phyloP scores from a whole-genome alignment of 169 alveolate genomes.

The Eimeria necatrix region DNA sequence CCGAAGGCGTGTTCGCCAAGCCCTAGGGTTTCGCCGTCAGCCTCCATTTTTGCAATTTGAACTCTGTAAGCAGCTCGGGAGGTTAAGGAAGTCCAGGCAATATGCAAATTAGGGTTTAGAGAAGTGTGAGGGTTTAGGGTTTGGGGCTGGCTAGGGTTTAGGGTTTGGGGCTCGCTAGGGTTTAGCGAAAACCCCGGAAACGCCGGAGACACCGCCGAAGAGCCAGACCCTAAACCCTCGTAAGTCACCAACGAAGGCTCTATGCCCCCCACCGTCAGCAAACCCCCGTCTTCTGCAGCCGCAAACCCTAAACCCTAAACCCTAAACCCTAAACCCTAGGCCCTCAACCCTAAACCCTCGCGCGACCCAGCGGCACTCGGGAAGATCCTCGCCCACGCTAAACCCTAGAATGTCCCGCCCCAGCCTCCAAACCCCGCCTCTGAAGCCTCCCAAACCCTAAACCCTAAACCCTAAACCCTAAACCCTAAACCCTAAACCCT shows the following conservation, averaged over 20 bases:
- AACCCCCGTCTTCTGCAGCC: conserved; percentile 73
- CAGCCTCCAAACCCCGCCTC: neutral
- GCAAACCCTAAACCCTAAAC: neutral
- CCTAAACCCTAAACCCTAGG: neutral
- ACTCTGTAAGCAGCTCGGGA: conserved; percentile 59
- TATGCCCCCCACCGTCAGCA: conserved; percentile 73
- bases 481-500: conserved; percentile 20
- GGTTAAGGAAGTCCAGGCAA: conserved; percentile 54
- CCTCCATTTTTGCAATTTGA: conserved; percentile 40
- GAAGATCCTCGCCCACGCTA: neutral
- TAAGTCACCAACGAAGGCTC: conserved; percentile 26
- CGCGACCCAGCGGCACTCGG: neutral
- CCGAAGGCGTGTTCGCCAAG: conserved; percentile 44
- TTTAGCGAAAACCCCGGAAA: conserved; percentile 1
- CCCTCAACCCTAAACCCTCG: neutral
- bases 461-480: conserved; percentile 18
- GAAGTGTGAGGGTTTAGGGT: neutral
- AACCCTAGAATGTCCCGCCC: neutral
- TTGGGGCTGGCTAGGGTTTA: neutral
- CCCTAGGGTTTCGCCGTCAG: conserved; percentile 64
- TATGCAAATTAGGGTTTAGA: neutral
- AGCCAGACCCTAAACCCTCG: neutral
- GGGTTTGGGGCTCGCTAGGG: neutral
- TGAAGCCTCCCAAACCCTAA: neutral
- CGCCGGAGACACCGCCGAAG: conserved; percentile 9